Conservation (phyloP, 2,329 filamentous ascomycete genomes). For the Malbranchea cinnamomea region DNA sequence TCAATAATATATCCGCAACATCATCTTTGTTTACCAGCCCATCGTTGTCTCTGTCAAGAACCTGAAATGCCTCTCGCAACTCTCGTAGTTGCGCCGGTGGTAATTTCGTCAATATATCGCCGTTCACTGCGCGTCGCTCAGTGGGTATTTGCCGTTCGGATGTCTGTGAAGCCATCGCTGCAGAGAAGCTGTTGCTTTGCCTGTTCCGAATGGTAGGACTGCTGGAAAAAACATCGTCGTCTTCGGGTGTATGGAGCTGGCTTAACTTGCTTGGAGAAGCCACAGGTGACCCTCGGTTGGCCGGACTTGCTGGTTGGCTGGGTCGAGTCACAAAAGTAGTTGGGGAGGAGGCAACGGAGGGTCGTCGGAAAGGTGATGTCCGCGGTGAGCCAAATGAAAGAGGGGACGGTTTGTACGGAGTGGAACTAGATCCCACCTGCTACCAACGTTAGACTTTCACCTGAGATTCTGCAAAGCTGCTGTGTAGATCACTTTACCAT, state of each 20-base stretch:
- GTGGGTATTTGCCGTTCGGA: no score
- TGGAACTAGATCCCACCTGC: constrained; percentile 37
- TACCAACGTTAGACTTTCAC: no score
- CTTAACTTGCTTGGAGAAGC: constrained; percentile 34
- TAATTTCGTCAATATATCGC: constrained; percentile 24
- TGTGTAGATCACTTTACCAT: no score
- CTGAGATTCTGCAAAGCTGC: no score
- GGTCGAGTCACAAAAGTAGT: constrained; percentile 39
- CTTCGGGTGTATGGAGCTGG: constrained; percentile 30
- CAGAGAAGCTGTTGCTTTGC: constrained; percentile 16
- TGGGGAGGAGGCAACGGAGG: constrained; percentile 37
- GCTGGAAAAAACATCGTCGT: constrained; percentile 21
- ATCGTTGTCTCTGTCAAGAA: constrained; percentile 78
- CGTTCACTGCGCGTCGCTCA: constrained; percentile 13
- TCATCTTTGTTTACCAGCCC: constrained; percentile 70
- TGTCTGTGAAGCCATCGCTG: constrained; percentile 15
- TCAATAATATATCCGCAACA: constrained; percentile 72
- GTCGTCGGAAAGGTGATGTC: constrained; percentile 53
- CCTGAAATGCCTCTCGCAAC: constrained; percentile 83
- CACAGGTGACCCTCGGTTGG: constrained; percentile 27
- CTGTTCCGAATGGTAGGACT: constrained; percentile 20
- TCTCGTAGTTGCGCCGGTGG: constrained; percentile 72
- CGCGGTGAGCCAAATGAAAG: constrained; percentile 57
- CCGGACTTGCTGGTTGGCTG: constrained; percentile 34
- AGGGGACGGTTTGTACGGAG: constrained; percentile 55